phyloP scores from a whole-genome alignment of 306 rosid genomes.

The Sicyos edulis region DNA sequence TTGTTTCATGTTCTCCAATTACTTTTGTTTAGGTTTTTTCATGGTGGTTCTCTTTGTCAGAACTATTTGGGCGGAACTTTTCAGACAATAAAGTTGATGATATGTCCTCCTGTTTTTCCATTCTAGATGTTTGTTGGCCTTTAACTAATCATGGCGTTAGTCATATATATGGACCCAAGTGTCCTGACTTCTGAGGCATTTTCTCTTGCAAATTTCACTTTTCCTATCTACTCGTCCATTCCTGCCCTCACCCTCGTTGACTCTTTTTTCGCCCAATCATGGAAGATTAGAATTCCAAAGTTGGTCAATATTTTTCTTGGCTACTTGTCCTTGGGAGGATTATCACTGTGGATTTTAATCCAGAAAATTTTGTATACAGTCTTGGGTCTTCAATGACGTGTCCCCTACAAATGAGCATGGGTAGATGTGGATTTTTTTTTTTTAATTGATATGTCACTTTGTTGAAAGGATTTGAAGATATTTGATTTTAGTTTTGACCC shows the following conservation, averaged over 20 bases:
- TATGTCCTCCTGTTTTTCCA: neutral
- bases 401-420: neutral
- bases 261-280: neutral
- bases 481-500: neutral
- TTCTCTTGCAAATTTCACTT: neutral
- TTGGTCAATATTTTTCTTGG: neutral
- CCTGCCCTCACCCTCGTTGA: neutral
- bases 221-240: neutral
- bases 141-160: neutral
- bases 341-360: neutral
- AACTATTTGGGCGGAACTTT: neutral
- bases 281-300: neutral
- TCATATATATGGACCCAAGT: neutral
- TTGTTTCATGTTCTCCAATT: conserved; percentile 9
- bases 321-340: neutral
- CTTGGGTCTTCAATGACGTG: neutral
- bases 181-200: neutral
- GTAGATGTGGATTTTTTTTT: neutral
- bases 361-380: neutral
- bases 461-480: neutral
- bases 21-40: neutral
- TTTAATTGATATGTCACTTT: neutral
- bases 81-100: neutral
- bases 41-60: neutral
- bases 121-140: conserved; percentile 12